These are phyloP conservation scores for Chamaecrista fasciculata DNA, from an alignment of 306 rosid species.

Conservation along the genomic window DNA sequence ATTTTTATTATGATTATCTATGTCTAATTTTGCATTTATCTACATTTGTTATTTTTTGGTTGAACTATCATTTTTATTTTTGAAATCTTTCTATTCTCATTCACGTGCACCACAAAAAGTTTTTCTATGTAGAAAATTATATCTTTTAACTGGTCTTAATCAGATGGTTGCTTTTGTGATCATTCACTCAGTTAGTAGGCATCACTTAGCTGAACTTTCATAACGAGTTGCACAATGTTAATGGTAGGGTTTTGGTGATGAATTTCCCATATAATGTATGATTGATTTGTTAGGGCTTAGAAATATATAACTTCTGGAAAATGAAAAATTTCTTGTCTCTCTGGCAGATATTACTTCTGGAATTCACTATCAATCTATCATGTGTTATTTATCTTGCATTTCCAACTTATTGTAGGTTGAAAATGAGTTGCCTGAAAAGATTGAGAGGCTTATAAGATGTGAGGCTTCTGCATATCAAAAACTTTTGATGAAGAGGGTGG, in stretches of 20 bases:
- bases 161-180: background rate
- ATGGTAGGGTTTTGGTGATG: background rate
- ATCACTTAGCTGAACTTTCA: background rate
- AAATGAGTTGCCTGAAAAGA: slow-evolving; percentile 93
- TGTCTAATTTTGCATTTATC: slow-evolving; percentile 2
- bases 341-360: slow-evolving; percentile 15
- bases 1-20: slow-evolving; percentile 13
- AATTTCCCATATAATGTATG: slow-evolving; percentile 8
- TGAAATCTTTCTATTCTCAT: background rate
- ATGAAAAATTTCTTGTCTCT: background rate
- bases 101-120: background rate
- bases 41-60: background rate
- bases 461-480: slow-evolving; percentile 99
- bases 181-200: background rate
- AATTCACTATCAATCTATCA: slow-evolving; percentile 18
- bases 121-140: background rate
- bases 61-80: background rate
- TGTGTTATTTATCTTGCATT: slow-evolving; percentile 26
- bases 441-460: slow-evolving; percentile 91
- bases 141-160: background rate
- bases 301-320: slow-evolving; percentile 13
- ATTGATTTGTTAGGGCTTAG: slow-evolving; percentile 14
- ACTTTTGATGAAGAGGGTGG: slow-evolving; percentile 98
- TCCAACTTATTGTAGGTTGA: slow-evolving; percentile 63
- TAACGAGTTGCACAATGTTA: background rate